Conservation (phyloP, 768 basidiomycete genomes). For the Termitomyces sp. region DNA sequence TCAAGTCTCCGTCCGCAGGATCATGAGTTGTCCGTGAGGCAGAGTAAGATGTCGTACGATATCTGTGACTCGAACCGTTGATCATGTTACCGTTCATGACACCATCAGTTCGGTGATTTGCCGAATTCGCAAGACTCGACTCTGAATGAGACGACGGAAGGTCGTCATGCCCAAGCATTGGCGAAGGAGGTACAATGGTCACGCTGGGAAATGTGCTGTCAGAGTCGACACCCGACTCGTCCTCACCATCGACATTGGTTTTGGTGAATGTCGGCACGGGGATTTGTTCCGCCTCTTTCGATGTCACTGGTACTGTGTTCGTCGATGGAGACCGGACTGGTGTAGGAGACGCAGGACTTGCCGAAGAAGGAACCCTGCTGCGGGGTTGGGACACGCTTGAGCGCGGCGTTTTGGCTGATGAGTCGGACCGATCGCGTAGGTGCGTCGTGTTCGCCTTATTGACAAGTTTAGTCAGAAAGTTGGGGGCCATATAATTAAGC, state of each 20-base stretch:
- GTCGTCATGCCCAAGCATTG: constrained; percentile 21
- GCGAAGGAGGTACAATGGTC: constrained; percentile 40
- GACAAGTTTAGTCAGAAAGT: constrained; percentile 33
- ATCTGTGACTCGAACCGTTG: constrained; percentile 7
- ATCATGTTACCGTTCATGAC: constrained; percentile 12
- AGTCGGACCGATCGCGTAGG: constrained; percentile 25
- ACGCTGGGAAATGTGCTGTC: constrained; percentile 34
- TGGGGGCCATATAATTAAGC: constrained; percentile 26
- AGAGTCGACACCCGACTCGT: constrained; percentile 17
- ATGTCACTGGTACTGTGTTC: constrained; percentile 3
- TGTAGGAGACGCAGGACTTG: constrained; percentile 8
- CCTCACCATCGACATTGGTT: constrained; percentile 12
- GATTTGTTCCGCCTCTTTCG: constrained; percentile 5
- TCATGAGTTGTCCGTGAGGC: constrained; percentile 6
- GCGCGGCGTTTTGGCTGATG: constrained; percentile 20
- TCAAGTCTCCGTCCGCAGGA: constrained; percentile 15
- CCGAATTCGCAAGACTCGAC: constrained; percentile 12
- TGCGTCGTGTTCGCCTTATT: constrained; percentile 20
- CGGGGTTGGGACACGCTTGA: constrained; percentile 12
- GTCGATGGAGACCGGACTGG: constrained; percentile 3
- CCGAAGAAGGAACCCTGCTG: constrained; percentile 18
- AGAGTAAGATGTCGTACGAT: constrained; percentile 18
- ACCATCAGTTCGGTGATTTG: constrained; percentile 13
- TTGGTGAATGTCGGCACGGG: constrained; percentile 17
- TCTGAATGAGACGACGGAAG: constrained; percentile 22